Evolutionary conservation across 176 grass and related monocot species (phyloP), one percentile per base, ranked within the genome.

Genomic region (Olyra latifolia): DNA sequence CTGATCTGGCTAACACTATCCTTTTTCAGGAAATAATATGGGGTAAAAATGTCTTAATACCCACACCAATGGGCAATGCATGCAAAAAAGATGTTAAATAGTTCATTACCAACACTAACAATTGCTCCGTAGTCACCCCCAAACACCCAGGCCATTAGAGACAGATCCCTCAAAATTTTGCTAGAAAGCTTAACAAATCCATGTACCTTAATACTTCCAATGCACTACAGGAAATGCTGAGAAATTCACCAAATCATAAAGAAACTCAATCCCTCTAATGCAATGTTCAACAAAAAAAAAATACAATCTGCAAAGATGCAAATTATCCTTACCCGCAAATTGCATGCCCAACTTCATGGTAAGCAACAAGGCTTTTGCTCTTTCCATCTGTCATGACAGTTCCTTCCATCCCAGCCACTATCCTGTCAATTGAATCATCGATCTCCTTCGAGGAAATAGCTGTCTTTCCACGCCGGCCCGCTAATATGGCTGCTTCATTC

Each of bases 341-440:
- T 65, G 96, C 96, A 86, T 99, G 96, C 41, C 96, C 96, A 73
- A 99, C 96, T 91, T 99, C 96, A 82, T 99, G 96, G 91, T 99
- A 99, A 63, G 96, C 96, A 72, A 99, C 96, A 42, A 99, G 86
- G 49, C 96, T 99, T 85, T 95, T 99, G 88, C 93, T 93, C 86
- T 99, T 99, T 46, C 96, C 96, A 80, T 99, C 96, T 25, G 90
- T 99, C 96, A 99, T 99, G 72, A 93, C 90, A 63, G 96, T 95
- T 79, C 96, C 96, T 85, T 99, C 96, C 96, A 99, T 99, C 58
- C 96, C 96, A 82, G 96, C 96, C 20, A 99, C 96, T 79, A 99
- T 99, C 72, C 96, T 95, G 85, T 99, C 96, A 60, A 99, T 99
- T 16, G 96, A 99, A 91, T 99, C 96, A 73, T 99, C 96, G 53